Evolutionary conservation across 2,329 filamentous ascomycete species (phyloP).

Genomic region (Coleophoma crateriformis): DNA sequence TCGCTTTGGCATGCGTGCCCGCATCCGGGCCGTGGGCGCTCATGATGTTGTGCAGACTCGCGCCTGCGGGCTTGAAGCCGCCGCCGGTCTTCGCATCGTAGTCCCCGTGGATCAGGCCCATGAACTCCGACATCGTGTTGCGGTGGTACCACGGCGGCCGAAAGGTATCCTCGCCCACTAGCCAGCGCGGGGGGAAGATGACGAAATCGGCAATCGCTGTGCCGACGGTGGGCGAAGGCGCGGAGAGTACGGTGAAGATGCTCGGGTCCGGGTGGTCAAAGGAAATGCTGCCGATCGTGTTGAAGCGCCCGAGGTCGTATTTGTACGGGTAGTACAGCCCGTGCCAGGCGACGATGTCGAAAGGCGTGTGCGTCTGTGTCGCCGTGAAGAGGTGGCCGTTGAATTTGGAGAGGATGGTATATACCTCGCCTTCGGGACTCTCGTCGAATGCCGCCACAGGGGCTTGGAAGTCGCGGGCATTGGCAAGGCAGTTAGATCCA

Average conservation of each 20-base stretch:
- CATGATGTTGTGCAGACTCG: conserved; percentile 59
- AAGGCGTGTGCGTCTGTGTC: conserved; percentile 64
- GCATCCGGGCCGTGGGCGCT: conserved; percentile 55
- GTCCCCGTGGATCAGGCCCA: conserved; percentile 56
- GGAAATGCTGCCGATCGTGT: conserved; percentile 65
- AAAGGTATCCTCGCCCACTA: conserved; percentile 55
- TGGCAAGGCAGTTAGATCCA: conserved; percentile 69
- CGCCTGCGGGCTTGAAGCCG: conserved; percentile 55
- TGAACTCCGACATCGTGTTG: conserved; percentile 61
- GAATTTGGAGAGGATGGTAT: conserved; percentile 58
- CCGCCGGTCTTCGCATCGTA: conserved; percentile 53
- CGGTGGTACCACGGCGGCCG: conserved; percentile 59
- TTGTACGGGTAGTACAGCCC: conserved; percentile 78
- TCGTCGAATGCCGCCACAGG: conserved; percentile 66
- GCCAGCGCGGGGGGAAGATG: conserved; percentile 60
- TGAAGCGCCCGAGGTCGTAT: conserved; percentile 75
- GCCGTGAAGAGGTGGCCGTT: conserved; percentile 62
- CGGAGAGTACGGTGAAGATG: conserved; percentile 66
- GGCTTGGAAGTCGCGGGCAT: conserved; percentile 68
- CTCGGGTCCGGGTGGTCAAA: conserved; percentile 75
- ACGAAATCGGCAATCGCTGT: conserved; percentile 60
- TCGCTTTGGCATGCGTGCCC: conserved; percentile 48
- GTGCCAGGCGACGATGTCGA: conserved; percentile 77
- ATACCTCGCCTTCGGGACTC: conserved; percentile 28
- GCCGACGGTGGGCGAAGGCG: conserved; percentile 45